phyloP scores from a whole-genome alignment of 1,284 basidiomycete genomes.

The Ustilago curta region DNA sequence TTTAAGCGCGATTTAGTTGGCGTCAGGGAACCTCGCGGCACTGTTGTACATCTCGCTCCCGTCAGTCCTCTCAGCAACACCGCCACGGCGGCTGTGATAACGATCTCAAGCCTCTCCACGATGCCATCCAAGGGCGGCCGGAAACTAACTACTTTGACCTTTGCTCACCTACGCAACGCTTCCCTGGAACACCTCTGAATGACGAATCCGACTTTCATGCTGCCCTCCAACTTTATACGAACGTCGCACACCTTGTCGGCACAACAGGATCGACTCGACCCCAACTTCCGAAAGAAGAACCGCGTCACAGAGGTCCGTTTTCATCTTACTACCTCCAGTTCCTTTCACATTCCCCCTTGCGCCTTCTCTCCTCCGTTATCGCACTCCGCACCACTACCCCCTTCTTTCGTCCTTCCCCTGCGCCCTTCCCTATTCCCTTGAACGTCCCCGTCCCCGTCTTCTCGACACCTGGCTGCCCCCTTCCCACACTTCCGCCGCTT shows the following conservation, averaged over 20 bases:
- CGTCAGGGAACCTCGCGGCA: neutral
- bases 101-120: conserved; percentile 1
- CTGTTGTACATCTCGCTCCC: neutral
- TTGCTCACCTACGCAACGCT: conserved; percentile 10
- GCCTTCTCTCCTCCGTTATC: neutral
- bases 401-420: neutral
- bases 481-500: neutral
- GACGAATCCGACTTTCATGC: conserved; percentile 8
- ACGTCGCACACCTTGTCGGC: conserved; percentile 17
- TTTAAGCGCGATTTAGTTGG: neutral
- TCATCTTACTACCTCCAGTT: conserved; percentile 5
- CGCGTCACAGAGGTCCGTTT: conserved; percentile 66
- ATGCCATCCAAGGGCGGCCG: conserved; percentile 41
- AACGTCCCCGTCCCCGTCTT: neutral
- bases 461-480: neutral
- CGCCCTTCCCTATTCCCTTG: neutral
- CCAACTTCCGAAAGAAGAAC: conserved; percentile 66
- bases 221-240: conserved; percentile 8
- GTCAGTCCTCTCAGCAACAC: conserved; percentile 2
- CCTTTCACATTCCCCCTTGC: neutral
- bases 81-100: conserved; percentile 17
- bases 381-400: neutral
- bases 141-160: conserved; percentile 33
- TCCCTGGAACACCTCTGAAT: neutral
- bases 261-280: conserved; percentile 57